Evolutionary conservation across 192 early-diverging fungal genomes (phyloP).

Genomic region (Mortierella hygrophila): DNA sequence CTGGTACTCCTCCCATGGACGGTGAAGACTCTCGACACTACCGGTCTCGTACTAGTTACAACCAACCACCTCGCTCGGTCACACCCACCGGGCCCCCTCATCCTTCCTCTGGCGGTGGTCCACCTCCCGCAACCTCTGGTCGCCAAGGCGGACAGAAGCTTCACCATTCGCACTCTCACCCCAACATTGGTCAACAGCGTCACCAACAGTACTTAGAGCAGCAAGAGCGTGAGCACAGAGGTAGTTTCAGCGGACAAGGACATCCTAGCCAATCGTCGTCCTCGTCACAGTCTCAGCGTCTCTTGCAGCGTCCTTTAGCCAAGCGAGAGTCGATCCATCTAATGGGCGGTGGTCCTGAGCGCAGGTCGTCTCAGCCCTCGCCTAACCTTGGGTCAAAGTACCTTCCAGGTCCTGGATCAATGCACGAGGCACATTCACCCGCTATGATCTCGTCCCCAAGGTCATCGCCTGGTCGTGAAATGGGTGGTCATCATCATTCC

Average conservation of each 20-base stretch:
- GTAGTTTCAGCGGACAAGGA: conserved; percentile 8
- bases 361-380: conserved; percentile 38
- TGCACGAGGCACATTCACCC: conserved; percentile 28
- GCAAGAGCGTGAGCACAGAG: conserved; percentile 43
- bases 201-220: conserved; percentile 50
- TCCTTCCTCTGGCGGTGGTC: neutral
- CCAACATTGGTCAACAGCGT: conserved; percentile 46
- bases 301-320: conserved; percentile 2
- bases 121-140: neutral
- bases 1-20: conserved; percentile 34
- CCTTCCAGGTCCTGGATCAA: neutral
- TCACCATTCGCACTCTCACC: conserved; percentile 52
- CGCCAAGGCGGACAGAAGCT: conserved; percentile 32
- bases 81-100: conserved; percentile 19
- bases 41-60: conserved; percentile 17
- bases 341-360: conserved; percentile 14
- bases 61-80: conserved; percentile 13
- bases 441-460: conserved; percentile 37
- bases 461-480: conserved; percentile 41
- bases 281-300: conserved; percentile 10
- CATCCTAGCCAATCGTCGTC: conserved; percentile 6
- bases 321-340: conserved; percentile 40
- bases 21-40: conserved; percentile 32
- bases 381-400: conserved; percentile 21
- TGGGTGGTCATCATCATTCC: conserved; percentile 10